These are phyloP conservation scores for Discostella stelligeroides DNA, from an alignment of 108 stramenopile species.

Conservation along the genomic window DNA sequence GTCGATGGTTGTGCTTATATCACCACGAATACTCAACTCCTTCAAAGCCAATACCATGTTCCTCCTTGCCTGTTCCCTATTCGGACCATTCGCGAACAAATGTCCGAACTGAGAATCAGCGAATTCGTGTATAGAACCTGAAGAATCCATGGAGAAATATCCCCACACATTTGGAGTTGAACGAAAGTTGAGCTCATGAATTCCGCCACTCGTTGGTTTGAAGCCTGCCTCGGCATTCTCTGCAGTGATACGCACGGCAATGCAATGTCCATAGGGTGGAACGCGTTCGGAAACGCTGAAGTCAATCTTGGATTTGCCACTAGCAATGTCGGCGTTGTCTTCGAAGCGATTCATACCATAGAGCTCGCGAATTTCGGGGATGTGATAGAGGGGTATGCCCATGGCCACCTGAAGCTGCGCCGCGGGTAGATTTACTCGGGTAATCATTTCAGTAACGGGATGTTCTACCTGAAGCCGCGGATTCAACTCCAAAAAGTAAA, in stretches of 20 bases:
- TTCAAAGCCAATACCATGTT: conserved; percentile 98
- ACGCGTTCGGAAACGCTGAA: conserved; percentile 66
- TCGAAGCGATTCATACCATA: conserved; percentile 92
- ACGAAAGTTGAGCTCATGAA: conserved; percentile 98
- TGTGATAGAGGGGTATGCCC: conserved; percentile 97
- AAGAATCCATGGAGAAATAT: conserved; percentile 98
- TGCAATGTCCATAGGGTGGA: conserved; percentile 88
- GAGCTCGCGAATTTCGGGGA: conserved; percentile 93
- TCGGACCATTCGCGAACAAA: conserved; percentile 94
- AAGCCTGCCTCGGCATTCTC: conserved; percentile 99
- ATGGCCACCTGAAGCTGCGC: conserved; percentile 98
- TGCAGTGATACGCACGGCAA: conserved; percentile 98
- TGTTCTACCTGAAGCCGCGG: conserved; percentile 99
- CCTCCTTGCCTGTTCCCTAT: conserved; percentile 94
- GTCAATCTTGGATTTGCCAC: conserved; percentile 70
- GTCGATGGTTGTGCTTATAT: conserved; percentile 98
- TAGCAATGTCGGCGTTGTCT: conserved; percentile 51
- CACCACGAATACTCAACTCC: conserved; percentile 97
- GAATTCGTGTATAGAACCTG: conserved; percentile 98
- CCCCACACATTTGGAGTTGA: conserved; percentile 99
- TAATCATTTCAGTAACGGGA: conserved; percentile 99
- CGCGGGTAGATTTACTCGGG: conserved; percentile 95
- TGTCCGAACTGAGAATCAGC: conserved; percentile 99
- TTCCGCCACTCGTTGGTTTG: conserved; percentile 96
- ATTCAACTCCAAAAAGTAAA: conserved; percentile 99